Conservation (phyloP, 2,329 filamentous ascomycete species). For the Bretziella fagacearum region DNA sequence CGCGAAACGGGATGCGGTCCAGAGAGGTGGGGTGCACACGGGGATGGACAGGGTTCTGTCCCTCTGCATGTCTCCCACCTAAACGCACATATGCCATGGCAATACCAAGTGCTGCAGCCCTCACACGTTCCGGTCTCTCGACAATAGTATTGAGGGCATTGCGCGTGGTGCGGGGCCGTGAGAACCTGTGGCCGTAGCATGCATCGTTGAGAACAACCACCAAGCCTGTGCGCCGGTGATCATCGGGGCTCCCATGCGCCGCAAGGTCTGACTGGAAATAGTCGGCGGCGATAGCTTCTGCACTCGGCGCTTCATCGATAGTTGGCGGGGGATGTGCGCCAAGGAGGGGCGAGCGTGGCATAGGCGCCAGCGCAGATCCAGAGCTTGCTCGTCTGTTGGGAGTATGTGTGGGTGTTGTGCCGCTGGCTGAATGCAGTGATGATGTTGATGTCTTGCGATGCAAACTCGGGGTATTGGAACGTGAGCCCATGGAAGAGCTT, state of each 20-base stretch:
- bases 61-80: constrained; percentile 61
- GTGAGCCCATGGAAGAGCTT: constrained; percentile 22
- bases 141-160: constrained; percentile 63
- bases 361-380: constrained; percentile 29
- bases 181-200: constrained; percentile 87
- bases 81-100: constrained; percentile 82
- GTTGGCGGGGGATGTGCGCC: constrained; percentile 16
- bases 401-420: constrained; percentile 15
- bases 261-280: constrained; percentile 56
- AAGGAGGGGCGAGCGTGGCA: constrained; percentile 23
- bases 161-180: constrained; percentile 62
- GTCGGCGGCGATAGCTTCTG: constrained; percentile 42
- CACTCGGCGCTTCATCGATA: constrained; percentile 27
- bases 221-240: constrained; percentile 37
- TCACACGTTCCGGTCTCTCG: constrained; percentile 80
- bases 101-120: constrained; percentile 66
- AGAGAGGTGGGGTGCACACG: constrained; percentile 36
- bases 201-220: constrained; percentile 81
- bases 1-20: constrained; percentile 58
- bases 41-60: constrained; percentile 49
- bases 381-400: constrained; percentile 6
- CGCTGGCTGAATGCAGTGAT: constrained; percentile 35
- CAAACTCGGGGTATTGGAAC: constrained; percentile 33
- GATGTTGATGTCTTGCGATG: constrained; percentile 40
- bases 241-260: constrained; percentile 35